These are phyloP conservation scores for Vaccinium myrtillus DNA, from an alignment of 148 eudicot species.

Conservation along the genomic window DNA sequence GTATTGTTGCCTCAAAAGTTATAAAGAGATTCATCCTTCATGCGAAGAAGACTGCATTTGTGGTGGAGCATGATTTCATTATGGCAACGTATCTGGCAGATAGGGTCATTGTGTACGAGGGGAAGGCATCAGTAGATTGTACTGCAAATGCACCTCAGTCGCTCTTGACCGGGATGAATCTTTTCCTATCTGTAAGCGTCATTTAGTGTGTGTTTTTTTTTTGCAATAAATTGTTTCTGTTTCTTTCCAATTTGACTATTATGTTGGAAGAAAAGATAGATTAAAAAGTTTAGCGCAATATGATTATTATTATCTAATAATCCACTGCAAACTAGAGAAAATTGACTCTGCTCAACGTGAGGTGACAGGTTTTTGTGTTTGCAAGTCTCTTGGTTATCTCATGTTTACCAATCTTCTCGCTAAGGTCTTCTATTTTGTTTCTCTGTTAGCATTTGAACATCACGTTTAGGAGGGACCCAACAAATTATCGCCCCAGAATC, in stretches of 20 bases:
- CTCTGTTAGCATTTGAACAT: slow-evolving; percentile 74
- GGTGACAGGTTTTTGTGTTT: background rate
- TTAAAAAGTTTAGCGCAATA: background rate
- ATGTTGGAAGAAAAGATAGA: background rate
- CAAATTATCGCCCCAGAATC: slow-evolving; percentile 85
- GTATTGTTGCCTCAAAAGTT: slow-evolving; percentile 95
- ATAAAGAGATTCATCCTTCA: slow-evolving; percentile 94
- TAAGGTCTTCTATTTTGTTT: background rate
- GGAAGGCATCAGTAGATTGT: slow-evolving; percentile 81
- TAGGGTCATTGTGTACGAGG: slow-evolving; percentile 89
- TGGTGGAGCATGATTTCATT: slow-evolving; percentile 95
- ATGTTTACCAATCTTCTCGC: background rate
- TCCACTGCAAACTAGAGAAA: background rate
- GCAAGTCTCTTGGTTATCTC: background rate
- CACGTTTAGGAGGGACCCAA: slow-evolving; percentile 92
- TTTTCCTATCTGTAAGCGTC: slow-evolving; percentile 77
- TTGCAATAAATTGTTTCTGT: background rate
- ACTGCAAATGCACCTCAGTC: slow-evolving; percentile 89
- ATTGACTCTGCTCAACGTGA: background rate
- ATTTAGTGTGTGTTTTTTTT: background rate
- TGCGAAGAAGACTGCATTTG: slow-evolving; percentile 94
- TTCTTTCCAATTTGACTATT: background rate
- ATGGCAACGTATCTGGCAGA: slow-evolving; percentile 98
- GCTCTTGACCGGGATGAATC: slow-evolving; percentile 85
- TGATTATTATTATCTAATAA: background rate